Evolutionary conservation across 208 protist species (phyloP).

Genomic region (Sergeia podlipaevii): DNA sequence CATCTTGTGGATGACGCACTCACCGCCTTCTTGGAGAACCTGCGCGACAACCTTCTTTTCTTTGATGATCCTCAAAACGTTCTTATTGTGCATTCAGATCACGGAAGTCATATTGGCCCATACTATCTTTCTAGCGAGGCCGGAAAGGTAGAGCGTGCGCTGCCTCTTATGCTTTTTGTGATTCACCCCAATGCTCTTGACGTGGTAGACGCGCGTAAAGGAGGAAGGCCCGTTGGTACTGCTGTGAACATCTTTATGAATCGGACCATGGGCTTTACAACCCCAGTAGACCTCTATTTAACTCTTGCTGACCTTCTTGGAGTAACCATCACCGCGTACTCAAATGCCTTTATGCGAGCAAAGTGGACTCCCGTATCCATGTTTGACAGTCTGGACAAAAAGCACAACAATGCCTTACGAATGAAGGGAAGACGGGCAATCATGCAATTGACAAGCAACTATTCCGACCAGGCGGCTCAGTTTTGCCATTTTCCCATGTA

Average conservation of each 20-base stretch:
- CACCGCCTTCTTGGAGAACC: constrained; percentile 17
- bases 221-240: background rate
- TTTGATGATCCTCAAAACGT: constrained; percentile 27
- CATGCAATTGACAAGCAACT: too few species aligned
- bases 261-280: constrained; percentile 15
- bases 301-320: constrained; percentile 23
- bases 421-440: too few species aligned
- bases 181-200: constrained; percentile 10
- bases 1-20: constrained; percentile 19
- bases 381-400: too few species aligned
- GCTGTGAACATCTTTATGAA: constrained; percentile 6
- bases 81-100: constrained; percentile 19
- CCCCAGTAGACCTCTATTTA: constrained; percentile 21
- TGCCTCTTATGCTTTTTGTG: constrained; percentile 15
- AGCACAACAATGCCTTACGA: too few species aligned
- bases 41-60: constrained; percentile 14
- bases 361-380: too few species aligned
- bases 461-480: too few species aligned
- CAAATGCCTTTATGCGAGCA: too few species aligned
- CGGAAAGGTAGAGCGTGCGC: constrained; percentile 17
- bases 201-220: constrained; percentile 11
- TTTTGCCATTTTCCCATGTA: too few species aligned
- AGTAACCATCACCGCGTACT: background rate
- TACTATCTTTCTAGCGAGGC: constrained; percentile 17
- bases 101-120: constrained; percentile 29